Evolutionary conservation across 1,139 yeast species (phyloP).

Genomic region (Geotrichum klebahnii): DNA sequence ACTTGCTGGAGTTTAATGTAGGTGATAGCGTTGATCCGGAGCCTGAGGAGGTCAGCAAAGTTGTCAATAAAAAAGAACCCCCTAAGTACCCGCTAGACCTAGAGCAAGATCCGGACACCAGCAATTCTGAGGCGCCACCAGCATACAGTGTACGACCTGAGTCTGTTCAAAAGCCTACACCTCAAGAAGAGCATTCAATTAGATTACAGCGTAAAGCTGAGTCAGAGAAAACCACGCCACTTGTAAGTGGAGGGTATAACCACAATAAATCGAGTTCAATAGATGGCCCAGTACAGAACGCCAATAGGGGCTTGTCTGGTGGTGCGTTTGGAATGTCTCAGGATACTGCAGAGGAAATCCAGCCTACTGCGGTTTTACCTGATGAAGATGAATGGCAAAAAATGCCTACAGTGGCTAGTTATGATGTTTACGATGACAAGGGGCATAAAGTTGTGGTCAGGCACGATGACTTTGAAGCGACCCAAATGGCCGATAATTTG

Average conservation of each 20-base stretch:
- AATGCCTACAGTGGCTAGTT: slow-evolving; percentile 59
- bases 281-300: neutral
- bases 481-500: slow-evolving; percentile 27
- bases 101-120: neutral
- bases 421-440: slow-evolving; percentile 54
- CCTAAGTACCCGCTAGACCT: neutral
- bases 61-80: neutral
- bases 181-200: slow-evolving; percentile 1
- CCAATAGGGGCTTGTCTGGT: slow-evolving; percentile 4
- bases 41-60: neutral
- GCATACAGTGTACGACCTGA: neutral
- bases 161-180: no score
- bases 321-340: slow-evolving; percentile 3
- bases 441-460: slow-evolving; percentile 47
- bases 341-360: neutral
- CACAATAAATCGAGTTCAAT: neutral
- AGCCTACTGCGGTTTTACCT: slow-evolving; percentile 5
- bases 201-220: neutral
- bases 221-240: neutral
- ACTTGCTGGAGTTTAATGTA: slow-evolving; percentile 20
- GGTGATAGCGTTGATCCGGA: slow-evolving; percentile 7
- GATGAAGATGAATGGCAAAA: slow-evolving; percentile 49
- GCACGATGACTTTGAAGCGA: slow-evolving; percentile 24
- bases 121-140: neutral
- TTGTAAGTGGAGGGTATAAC: neutral